Evolutionary conservation across 306 rosid species (phyloP).

Genomic region (Carpinus viminea): DNA sequence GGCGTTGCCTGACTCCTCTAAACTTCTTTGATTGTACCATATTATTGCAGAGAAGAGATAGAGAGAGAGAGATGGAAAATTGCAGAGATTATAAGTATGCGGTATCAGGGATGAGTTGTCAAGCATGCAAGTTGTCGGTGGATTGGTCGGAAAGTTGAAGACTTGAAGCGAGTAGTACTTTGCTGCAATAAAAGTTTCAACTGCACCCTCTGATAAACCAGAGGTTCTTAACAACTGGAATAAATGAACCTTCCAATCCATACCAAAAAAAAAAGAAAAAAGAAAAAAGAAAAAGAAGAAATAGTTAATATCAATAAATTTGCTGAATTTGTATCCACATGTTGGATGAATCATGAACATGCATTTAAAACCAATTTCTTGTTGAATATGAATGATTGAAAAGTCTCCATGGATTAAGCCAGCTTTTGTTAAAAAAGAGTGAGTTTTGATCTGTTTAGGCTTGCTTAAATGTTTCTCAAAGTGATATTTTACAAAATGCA

Average conservation of each 20-base stretch:
- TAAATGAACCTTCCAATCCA: constrained; percentile 39
- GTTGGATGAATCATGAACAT: background rate
- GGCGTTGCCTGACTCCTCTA: constrained; percentile 99
- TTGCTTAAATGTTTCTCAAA: no score
- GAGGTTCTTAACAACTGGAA: constrained; percentile 56
- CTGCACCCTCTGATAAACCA: constrained; percentile 55
- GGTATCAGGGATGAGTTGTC: constrained; percentile 16
- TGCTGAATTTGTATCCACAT: constrained; percentile 14
- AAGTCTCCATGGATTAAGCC: no score
- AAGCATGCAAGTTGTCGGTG: constrained; percentile 67
- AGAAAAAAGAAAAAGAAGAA: no score
- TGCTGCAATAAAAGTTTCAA: constrained; percentile 73
- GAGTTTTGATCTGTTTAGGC: no score
- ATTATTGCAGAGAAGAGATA: constrained; percentile 1
- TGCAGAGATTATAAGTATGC: constrained; percentile 18
- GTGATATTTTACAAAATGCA: no score
- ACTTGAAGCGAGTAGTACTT: constrained; percentile 24
- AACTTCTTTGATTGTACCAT: constrained; percentile 92
- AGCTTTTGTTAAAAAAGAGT: no score
- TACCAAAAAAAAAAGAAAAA: no score
- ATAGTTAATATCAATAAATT: no score
- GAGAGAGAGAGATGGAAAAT: constrained; percentile 11
- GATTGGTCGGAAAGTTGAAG: constrained; percentile 50
- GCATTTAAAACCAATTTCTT: background rate
- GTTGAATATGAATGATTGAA: no score